Percentiles rank a stretch among this genome's conserved stretches.
Conservation (phyloP, 768 basidiomycete genomes). For the Auricularia cornea region DNA sequence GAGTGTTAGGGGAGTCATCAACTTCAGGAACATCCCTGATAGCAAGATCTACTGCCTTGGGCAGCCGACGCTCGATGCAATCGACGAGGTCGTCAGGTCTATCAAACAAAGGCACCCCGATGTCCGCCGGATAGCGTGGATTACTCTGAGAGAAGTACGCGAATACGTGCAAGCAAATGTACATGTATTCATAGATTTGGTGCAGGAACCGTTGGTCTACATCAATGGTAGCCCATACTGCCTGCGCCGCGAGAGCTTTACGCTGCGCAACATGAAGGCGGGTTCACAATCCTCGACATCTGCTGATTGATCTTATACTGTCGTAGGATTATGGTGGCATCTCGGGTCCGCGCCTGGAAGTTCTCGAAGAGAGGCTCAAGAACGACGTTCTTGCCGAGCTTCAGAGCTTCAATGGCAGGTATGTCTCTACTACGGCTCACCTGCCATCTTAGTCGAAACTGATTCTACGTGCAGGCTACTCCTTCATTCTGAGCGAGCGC, state of each 20-base stretch:
- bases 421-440: constrained; percentile 9
- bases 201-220: constrained; percentile 88
- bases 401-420: constrained; percentile 76
- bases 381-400: constrained; percentile 84
- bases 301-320: too few species aligned
- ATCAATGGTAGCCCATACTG: constrained; percentile 93
- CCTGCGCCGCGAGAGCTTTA: constrained; percentile 72
- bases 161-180: constrained; percentile 61
- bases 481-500: constrained; percentile 79
- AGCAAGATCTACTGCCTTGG: constrained; percentile 87
- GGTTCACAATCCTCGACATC: too few species aligned
- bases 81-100: constrained; percentile 64
- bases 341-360: constrained; percentile 79
- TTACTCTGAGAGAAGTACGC: constrained; percentile 67
- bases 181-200: constrained; percentile 52
- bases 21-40: constrained; percentile 77
- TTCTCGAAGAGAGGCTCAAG: constrained; percentile 81
- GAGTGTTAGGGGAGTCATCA: constrained; percentile 85
- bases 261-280: constrained; percentile 82
- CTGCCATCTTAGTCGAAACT: too few species aligned
- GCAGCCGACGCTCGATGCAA: constrained; percentile 84
- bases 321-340: constrained; percentile 83
- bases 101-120: constrained; percentile 54
- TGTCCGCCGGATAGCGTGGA: constrained; percentile 69
- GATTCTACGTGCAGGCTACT: constrained; percentile 43